phyloP scores from a whole-genome alignment of 192 early-diverging fungal genomes.

The Phycomyces nitens region DNA sequence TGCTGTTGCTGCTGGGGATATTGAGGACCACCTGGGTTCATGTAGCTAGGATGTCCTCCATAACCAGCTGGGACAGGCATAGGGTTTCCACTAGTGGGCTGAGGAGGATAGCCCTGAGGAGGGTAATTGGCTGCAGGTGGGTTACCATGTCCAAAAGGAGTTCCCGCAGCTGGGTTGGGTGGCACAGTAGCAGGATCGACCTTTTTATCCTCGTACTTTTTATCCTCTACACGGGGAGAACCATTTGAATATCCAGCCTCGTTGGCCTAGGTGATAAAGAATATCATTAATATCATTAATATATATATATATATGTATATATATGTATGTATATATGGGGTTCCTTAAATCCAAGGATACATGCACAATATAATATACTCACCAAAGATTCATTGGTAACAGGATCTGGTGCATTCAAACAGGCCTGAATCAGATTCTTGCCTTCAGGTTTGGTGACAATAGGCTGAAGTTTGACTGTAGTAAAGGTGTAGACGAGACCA shows the following conservation, averaged over 20 bases:
- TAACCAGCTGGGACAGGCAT: conserved; percentile 6
- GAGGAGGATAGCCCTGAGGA: conserved; percentile 4
- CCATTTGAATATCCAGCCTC: background rate
- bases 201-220: conserved; percentile 19
- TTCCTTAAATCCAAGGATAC: no score
- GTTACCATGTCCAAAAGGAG: background rate
- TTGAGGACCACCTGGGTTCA: background rate
- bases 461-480: conserved; percentile 89
- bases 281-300: no score
- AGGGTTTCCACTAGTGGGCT: background rate
- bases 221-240: background rate
- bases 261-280: background rate
- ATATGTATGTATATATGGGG: no score
- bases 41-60: conserved; percentile 2
- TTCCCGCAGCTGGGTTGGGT: background rate
- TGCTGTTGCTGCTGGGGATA: conserved; percentile 2
- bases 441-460: conserved; percentile 88
- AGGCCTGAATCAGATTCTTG: conserved; percentile 88
- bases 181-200: background rate
- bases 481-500: conserved; percentile 92
- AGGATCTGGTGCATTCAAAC: conserved; percentile 46
- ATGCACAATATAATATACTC: background rate
- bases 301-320: conserved; percentile 6
- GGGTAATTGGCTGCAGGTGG: background rate
- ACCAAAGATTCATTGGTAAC: background rate